Evolutionary conservation across 805 yeast genomes (phyloP), one percentile per base, ranked within the genome.

Genomic region (Kodamaea kakaduensis): DNA sequence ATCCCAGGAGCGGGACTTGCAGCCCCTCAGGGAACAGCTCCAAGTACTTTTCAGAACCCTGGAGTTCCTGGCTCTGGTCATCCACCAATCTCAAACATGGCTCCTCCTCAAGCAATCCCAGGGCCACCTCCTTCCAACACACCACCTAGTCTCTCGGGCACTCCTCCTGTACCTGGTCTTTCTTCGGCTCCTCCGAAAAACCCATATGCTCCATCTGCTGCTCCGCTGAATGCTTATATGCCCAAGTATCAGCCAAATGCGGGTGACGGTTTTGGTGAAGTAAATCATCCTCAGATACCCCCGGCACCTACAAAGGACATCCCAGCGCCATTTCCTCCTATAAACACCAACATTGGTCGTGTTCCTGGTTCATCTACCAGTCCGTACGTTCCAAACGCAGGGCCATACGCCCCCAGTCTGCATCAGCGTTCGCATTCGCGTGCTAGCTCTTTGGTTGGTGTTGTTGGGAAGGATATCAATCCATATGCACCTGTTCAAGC

Each of bases 301-400:
- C 12, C 25, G n/a, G 12, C 25, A 8, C 25, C 25, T 8, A 10
- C 12, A 23, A 5, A 6, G 5, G 25, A 13, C 25, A 7, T 7
- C 22, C 6, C 18, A 6, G 10, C 27, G 6, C 17, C 15, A 13
- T 12, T 25, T 13, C 44, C 45, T 26, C 32, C 28, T 2, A 38
- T 49, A 32, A 59, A 59, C 35, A 58, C 63, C 2, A 52, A 50
- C 34, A 47, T 58, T 6, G 37, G 52, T 8, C 45, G 50, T 32
- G 32, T 35, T 5, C 38, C 45, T 14, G 54, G 54, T 6, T 45
- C 61, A 17, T 43, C 53, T 20, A 37, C 52, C 14, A 63, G 69
- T 37, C 71, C 71, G 2, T 67, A 67, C 42, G 65, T 67, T 8
- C 73, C 73, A 1, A 54, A 57, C 31, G 53, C 67, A 8, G 73